Evolutionary conservation across 306 rosid species (phyloP), one percentile per base, ranked within the genome.

Genomic region (Begonia masoniana): DNA sequence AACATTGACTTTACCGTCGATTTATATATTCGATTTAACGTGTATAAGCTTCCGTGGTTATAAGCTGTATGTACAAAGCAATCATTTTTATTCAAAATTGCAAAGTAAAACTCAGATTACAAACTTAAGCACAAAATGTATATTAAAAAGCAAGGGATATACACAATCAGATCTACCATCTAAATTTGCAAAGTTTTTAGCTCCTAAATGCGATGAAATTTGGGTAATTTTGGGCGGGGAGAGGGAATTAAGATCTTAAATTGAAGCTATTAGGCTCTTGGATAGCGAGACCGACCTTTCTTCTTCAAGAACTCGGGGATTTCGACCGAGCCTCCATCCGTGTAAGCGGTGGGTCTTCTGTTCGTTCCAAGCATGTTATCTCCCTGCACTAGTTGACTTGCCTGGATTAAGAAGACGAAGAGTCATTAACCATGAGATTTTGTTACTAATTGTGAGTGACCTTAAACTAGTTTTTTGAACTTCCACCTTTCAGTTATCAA

Each of bases 211-310:
- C 14, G 15, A 45, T 7, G 15, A 10, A 45, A 45, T 45, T 45
- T 10, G 15, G 2, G 15, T 45, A 45, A 45, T n/a, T 45, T 3
- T n/a, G n/a, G 49, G 49, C 5, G 2, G 49, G n/a, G 49, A 45
- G 49, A 10, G 49, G 15, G 14, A 45, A 11, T 9, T n/a, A 45
- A 45, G 49, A 4, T 4, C 39, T 31, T 31, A 9, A 31, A 31
- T 31, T 31, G 39, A 4, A 45, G 57, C 2, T 5, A 12, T 72
- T 69, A 91, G 52, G 67, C 88, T 69, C 99, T 76, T 50, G 99
- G 99, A 68, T 75, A 91, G 56, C 87, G 96, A 9, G 82, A 81
- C n/a, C 99, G 94, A 7, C 96, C 96, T 72, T 91, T 91, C 80
- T 83, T 85, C 92, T 83, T 86, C 63, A 91, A 71, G 80, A 91